Evolutionary conservation across 2,329 filamentous ascomycete genomes (phyloP), one percentile per base, ranked within the genome.

Genomic region (Aspergillus brunneoviolaceus): DNA sequence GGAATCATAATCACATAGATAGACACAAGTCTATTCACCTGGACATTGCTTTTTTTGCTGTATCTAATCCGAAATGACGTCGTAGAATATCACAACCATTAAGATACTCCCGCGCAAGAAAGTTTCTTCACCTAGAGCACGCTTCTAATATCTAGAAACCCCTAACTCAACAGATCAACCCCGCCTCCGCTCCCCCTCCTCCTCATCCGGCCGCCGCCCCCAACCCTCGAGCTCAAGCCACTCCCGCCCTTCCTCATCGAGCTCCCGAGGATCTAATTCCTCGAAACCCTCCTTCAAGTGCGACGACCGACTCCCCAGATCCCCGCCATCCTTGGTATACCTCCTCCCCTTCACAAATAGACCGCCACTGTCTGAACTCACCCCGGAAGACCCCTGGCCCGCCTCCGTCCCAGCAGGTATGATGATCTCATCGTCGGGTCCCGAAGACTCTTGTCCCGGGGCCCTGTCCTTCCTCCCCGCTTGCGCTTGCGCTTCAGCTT

Each of bases 401-500:
- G 49, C 12, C 11, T 45, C 11, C 2, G 47, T 31, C 19, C 27
- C 45, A 9, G 54, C 3, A 19, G 27, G 35, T 10, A 33, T 1
- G 16, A 47, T 21, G 21, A 2, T 19, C 5, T 35, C 33, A 16
- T 35, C 33, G 27, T 42, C 7, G 10, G 48, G n/a, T 47, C 39
- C 9, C 21, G 39, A 3, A 31, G 7, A n/a, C 7, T 35, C 33
- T 35, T 35, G 33, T 35, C 33, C 19, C 5, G 12, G 6, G n/a
- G 23, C 51, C 7, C 27, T 29, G n/a, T 35, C 14, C 4, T 29
- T 31, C 5, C 29, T 39, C 4, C 52, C 50, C 10, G 33, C 35
- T 16, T 23, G 19, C 19, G 31, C 16, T 25, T 65, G 31, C 42
- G 27, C 27, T 51, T 60, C 61, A 2, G 54, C 51, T 9, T 56